Evolutionary conservation across 768 basidiomycete genomes (phyloP).

Genomic region (Hirschioporus abietinus): DNA sequence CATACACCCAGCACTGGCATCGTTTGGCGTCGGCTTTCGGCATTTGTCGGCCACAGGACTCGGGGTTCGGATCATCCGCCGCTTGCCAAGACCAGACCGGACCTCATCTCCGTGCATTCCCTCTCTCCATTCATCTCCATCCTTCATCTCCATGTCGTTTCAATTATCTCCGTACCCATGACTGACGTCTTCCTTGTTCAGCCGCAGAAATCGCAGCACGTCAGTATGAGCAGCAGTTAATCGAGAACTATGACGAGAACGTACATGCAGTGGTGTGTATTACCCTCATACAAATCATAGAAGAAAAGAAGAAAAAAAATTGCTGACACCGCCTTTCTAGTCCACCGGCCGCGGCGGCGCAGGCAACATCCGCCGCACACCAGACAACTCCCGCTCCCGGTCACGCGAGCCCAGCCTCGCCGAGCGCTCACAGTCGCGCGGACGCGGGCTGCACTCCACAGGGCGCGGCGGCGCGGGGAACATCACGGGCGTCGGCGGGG

Average conservation of each 20-base stretch:
- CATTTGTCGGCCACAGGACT: not conserved
- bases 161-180: not conserved
- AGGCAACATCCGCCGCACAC: slow-evolving; percentile 44
- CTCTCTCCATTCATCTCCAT: too few relatives aligned
- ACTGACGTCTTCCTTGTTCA: not conserved
- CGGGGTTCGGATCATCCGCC: not conserved
- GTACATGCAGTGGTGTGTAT: slow-evolving; percentile 21
- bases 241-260: slow-evolving; percentile 28
- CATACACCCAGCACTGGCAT: not conserved
- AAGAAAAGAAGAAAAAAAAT: slow-evolving; percentile 25
- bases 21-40: not conserved
- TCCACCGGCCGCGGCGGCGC: slow-evolving; percentile 62
- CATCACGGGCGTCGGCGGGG: slow-evolving; percentile 29
- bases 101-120: not conserved
- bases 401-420: slow-evolving; percentile 30
- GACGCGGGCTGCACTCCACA: slow-evolving; percentile 34
- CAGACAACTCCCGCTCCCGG: slow-evolving; percentile 40
- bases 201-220: slow-evolving; percentile 1
- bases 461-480: slow-evolving; percentile 68
- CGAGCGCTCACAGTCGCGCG: not conserved
- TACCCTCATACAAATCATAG: slow-evolving; percentile 9
- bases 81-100: too few relatives aligned
- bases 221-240: slow-evolving; percentile 34
- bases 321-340: slow-evolving; percentile 16
- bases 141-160: not conserved